phyloP scores from a whole-genome alignment of 768 basidiomycete genomes.

The Lentinula edodes region DNA sequence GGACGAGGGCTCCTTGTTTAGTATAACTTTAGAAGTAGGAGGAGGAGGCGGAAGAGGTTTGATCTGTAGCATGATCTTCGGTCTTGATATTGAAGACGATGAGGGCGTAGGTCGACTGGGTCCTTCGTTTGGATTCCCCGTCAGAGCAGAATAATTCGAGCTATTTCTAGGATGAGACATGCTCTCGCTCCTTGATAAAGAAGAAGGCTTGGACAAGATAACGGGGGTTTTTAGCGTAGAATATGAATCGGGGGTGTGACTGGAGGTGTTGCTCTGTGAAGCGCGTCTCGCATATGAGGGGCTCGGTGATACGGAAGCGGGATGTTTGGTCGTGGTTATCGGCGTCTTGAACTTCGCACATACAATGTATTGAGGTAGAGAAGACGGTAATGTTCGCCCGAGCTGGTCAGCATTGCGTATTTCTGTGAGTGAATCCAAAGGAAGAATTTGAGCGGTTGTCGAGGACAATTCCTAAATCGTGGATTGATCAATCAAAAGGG shows the following conservation, averaged over 20 bases:
- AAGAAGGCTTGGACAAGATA: background rate
- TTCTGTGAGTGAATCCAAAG: constrained; percentile 33
- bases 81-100: background rate
- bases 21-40: background rate
- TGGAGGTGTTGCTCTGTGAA: background rate
- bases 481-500: background rate
- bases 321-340: background rate
- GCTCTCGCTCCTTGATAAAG: background rate
- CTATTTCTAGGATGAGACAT: background rate
- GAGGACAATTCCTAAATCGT: constrained; percentile 27
- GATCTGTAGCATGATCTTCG: constrained; percentile 7
- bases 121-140: background rate
- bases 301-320: background rate
- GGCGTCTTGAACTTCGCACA: constrained; percentile 32
- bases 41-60: constrained; percentile 3
- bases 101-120: background rate
- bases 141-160: background rate
- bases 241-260: background rate
- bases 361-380: constrained; percentile 24
- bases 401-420: constrained; percentile 43
- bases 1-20: background rate
- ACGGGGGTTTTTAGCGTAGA: background rate
- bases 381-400: constrained; percentile 16
- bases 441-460: constrained; percentile 28
- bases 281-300: background rate